These are phyloP conservation scores for Letharia columbiana DNA, from an alignment of 495 filamentous ascomycete species.

Conservation along the genomic window DNA sequence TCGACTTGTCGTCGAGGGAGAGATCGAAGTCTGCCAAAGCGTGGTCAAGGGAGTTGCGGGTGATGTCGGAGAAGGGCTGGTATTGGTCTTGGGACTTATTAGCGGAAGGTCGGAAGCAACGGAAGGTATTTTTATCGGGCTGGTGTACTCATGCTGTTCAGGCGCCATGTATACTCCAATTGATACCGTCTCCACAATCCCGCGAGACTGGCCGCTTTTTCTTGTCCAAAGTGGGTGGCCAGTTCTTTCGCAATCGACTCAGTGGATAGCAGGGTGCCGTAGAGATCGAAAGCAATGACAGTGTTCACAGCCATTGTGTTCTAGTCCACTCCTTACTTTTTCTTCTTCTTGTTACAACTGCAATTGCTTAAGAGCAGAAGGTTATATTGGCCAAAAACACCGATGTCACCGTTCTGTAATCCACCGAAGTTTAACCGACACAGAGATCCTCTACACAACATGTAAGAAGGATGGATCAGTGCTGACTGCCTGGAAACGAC, in stretches of 20 bases:
- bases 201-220: slow-evolving; percentile 48
- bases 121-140: no score
- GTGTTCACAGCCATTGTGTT: slow-evolving; percentile 19
- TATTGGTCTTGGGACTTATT: slow-evolving; percentile 3
- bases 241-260: slow-evolving; percentile 53
- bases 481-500: no score
- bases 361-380: no score
- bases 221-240: slow-evolving; percentile 42
- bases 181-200: slow-evolving; percentile 53
- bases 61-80: slow-evolving; percentile 55
- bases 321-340: background rate
- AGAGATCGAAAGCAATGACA: slow-evolving; percentile 65
- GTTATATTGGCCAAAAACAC: background rate
- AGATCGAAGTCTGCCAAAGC: slow-evolving; percentile 50
- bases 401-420: background rate
- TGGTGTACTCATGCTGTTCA: slow-evolving; percentile 66
- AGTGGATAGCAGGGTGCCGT: slow-evolving; percentile 65
- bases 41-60: slow-evolving; percentile 52
- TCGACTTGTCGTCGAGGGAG: slow-evolving; percentile 35
- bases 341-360: background rate
- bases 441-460: no score
- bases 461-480: no score
- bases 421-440: background rate
- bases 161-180: slow-evolving; percentile 75
- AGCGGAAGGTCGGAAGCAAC: background rate